These are phyloP conservation scores for Hypoxylon cercidicola DNA, from an alignment of 495 filamentous ascomycete genomes.

Conservation along the genomic window DNA sequence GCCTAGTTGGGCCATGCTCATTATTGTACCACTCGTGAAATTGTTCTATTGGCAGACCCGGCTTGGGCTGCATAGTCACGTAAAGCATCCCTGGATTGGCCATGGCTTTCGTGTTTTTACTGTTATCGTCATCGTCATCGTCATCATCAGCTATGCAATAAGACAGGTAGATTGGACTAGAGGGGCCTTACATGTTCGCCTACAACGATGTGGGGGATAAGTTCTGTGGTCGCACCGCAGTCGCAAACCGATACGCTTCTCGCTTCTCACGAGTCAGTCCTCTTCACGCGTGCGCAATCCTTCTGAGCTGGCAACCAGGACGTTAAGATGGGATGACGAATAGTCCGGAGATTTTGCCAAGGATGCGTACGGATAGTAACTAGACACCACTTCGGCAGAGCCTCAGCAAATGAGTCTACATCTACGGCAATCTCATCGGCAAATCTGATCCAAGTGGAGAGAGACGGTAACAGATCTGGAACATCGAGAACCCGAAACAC, in stretches of 20 bases:
- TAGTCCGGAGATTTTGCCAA: constrained; percentile 27
- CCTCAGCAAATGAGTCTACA: constrained; percentile 23
- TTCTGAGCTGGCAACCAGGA: constrained; percentile 1
- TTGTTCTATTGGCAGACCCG: constrained; percentile 69
- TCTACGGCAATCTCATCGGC: constrained; percentile 40
- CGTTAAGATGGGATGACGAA: constrained; percentile 16
- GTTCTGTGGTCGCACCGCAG: not conserved
- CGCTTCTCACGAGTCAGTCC: not conserved
- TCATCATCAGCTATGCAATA: constrained; percentile 1
- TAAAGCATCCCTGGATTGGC: constrained; percentile 71
- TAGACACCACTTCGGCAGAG: constrained; percentile 33
- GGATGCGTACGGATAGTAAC: constrained; percentile 4
- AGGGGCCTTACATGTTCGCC: not conserved
- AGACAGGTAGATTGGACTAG: not conserved
- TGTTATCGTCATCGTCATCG: not conserved
- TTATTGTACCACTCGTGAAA: constrained; percentile 95
- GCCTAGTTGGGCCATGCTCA: constrained; percentile 82
- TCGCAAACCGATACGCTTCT: too few species aligned
- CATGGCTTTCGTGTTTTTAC: constrained; percentile 38
- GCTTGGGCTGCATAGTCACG: constrained; percentile 80
- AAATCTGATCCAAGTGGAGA: constrained; percentile 26
- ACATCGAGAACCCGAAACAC: constrained; percentile 26
- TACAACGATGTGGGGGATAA: constrained; percentile 1
- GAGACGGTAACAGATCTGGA: constrained; percentile 19
- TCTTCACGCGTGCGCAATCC: constrained; percentile 7